phyloP scores from a whole-genome alignment of 2,329 filamentous ascomycete genomes.

The Neocucurbitaria cava region DNA sequence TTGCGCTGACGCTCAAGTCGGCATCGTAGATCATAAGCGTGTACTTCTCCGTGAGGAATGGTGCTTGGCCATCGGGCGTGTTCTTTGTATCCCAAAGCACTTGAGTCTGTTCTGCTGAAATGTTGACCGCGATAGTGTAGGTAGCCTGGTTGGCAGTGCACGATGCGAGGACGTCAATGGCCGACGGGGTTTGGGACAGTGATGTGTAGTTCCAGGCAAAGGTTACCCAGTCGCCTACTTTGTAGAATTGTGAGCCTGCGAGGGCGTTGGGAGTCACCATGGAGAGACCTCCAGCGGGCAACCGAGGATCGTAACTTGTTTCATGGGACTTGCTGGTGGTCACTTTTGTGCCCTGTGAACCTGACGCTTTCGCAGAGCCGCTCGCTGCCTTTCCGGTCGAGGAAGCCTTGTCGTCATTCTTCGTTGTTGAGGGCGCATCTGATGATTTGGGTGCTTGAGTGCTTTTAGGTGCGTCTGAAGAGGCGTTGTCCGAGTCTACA shows the following conservation, averaged over 20 bases:
- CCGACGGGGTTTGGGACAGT: slow-evolving; percentile 63
- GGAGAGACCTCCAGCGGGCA: slow-evolving; percentile 65
- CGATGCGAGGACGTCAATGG: slow-evolving; percentile 67
- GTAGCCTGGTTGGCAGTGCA: slow-evolving; percentile 65
- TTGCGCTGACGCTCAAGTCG: slow-evolving; percentile 58
- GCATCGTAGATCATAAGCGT: slow-evolving; percentile 70
- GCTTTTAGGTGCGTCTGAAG: slow-evolving; percentile 23
- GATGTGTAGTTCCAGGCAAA: slow-evolving; percentile 75
- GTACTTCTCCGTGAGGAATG: slow-evolving; percentile 66
- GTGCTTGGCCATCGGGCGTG: slow-evolving; percentile 38
- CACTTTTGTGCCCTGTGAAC: slow-evolving; percentile 24
- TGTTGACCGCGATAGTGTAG: slow-evolving; percentile 69
- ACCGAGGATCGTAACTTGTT: slow-evolving; percentile 58
- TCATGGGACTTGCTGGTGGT: slow-evolving; percentile 29
- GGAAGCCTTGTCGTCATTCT: slow-evolving; percentile 20
- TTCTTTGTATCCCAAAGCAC: slow-evolving; percentile 67
- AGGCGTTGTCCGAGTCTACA: slow-evolving; percentile 13
- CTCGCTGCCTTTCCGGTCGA: slow-evolving; percentile 23
- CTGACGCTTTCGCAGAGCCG: slow-evolving; percentile 27
- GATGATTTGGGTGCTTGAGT: slow-evolving; percentile 13
- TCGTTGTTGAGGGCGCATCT: slow-evolving; percentile 16
- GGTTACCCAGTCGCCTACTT: slow-evolving; percentile 67
- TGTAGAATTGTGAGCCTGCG: slow-evolving; percentile 65
- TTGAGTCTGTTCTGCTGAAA: slow-evolving; percentile 60
- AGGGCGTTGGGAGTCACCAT: slow-evolving; percentile 65